Conservation (phyloP, 2,329 filamentous ascomycete species). For the Elsinoe ampelina region DNA sequence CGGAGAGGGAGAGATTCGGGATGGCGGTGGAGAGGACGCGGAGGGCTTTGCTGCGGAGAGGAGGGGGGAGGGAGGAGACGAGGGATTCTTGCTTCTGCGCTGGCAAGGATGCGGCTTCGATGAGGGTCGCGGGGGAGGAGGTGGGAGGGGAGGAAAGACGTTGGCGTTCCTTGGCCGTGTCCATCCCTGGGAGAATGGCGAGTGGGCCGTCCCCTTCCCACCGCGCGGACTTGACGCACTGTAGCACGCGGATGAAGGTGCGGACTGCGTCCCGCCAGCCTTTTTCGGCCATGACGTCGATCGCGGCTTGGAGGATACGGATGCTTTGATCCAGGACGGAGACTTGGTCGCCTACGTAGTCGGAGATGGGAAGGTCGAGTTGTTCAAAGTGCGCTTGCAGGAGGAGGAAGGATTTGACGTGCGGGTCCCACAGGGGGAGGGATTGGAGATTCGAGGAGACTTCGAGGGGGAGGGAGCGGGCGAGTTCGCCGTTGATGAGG, state of each 20-base stretch:
- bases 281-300: constrained; percentile 89
- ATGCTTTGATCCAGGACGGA: constrained; percentile 89
- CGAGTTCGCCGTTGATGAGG: constrained; percentile 85
- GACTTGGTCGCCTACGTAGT: constrained; percentile 91
- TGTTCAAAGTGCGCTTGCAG: constrained; percentile 93
- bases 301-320: constrained; percentile 89
- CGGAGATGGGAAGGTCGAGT: constrained; percentile 83
- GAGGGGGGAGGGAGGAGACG: constrained; percentile 41
- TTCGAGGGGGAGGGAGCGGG: constrained; percentile 65
- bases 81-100: constrained; percentile 23
- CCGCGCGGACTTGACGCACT: constrained; percentile 83
- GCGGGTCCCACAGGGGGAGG: constrained; percentile 94
- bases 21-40: constrained; percentile 53
- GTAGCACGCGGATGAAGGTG: constrained; percentile 75
- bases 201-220: constrained; percentile 79
- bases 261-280: constrained; percentile 67
- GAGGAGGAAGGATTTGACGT: constrained; percentile 90
- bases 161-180: constrained; percentile 35
- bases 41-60: constrained; percentile 41
- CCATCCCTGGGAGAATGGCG: constrained; percentile 69
- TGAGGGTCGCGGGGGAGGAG: constrained; percentile 27
- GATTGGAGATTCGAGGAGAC: constrained; percentile 46
- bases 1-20: constrained; percentile 57
- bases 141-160: constrained; percentile 28
- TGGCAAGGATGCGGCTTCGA: constrained; percentile 32